phyloP scores from a whole-genome alignment of 2,329 filamentous ascomycete genomes.

The Exserohilum turcica region DNA sequence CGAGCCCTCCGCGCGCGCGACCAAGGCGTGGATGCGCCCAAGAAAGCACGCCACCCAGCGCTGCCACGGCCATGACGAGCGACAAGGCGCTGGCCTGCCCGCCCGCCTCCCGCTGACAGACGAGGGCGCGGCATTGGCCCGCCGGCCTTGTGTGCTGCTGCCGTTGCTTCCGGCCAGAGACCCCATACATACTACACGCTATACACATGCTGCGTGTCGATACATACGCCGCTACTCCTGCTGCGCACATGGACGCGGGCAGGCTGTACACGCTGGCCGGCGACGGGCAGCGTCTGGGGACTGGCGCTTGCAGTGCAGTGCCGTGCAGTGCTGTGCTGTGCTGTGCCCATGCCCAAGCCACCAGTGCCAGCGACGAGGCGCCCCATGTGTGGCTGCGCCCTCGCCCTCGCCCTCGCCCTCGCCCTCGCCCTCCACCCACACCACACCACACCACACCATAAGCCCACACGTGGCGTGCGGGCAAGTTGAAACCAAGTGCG shows the following conservation, averaged over 20 bases:
- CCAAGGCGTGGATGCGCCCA: background rate
- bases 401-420: too few species aligned
- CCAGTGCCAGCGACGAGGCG: conserved; percentile 12
- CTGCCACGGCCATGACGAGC: background rate
- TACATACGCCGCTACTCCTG: too few species aligned
- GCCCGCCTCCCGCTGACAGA: conserved; percentile 5
- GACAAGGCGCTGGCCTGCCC: background rate
- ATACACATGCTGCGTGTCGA: background rate
- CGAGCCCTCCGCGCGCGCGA: background rate
- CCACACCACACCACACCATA: too few species aligned
- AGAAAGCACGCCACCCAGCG: background rate
- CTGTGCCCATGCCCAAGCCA: conserved; percentile 14
- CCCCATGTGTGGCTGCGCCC: conserved; percentile 24
- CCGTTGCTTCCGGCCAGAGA: conserved; percentile 22
- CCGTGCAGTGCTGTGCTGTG: background rate
- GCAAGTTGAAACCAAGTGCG: conserved; percentile 34
- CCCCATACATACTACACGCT: background rate
- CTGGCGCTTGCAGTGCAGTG: conserved; percentile 3
- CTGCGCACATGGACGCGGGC: too few species aligned
- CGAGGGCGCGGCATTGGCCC: conserved; percentile 1
- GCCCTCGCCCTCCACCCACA: too few species aligned
- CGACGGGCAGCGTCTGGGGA: conserved; percentile 6
- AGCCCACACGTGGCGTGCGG: conserved; percentile 35
- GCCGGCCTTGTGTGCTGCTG: conserved; percentile 6
- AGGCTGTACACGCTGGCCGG: conserved; percentile 8